Percentiles rank a stretch among this genome's conserved stretches.
phyloP scores from a whole-genome alignment of 371 early-diverging fungal species.

The Lichtheimia ornata region DNA sequence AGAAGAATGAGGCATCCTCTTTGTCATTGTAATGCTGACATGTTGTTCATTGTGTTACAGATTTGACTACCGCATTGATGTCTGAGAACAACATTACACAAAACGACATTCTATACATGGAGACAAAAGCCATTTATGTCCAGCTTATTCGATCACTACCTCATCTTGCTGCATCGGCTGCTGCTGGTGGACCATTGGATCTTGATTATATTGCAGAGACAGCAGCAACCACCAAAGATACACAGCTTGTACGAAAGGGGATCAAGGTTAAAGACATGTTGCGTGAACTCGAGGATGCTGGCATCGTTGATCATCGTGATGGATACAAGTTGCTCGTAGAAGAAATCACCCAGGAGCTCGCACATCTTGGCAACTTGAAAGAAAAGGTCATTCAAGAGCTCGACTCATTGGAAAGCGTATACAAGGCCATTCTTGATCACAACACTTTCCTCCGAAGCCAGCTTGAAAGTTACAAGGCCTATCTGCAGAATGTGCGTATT shows the following conservation, averaged over 20 bases:
- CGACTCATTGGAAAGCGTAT: conserved; percentile 76
- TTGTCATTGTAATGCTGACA: not conserved
- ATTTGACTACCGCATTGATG: conserved; percentile 58
- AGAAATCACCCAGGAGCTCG: conserved; percentile 85
- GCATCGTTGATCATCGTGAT: conserved; percentile 78
- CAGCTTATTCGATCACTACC: conserved; percentile 86
- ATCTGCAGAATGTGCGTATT: conserved; percentile 91
- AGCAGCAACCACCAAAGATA: conserved; percentile 86
- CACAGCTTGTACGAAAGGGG: conserved; percentile 85
- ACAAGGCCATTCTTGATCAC: conserved; percentile 91
- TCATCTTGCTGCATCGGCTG: conserved; percentile 43
- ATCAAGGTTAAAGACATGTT: conserved; percentile 93
- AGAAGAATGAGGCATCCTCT: not conserved
- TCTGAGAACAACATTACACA: conserved; percentile 88
- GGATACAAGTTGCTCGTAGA: conserved; percentile 81
- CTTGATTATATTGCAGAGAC: conserved; percentile 81
- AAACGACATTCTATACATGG: conserved; percentile 93
- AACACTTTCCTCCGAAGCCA: conserved; percentile 89
- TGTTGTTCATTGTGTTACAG: conserved; percentile 11
- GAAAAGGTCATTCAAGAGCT: conserved; percentile 85
- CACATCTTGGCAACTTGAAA: conserved; percentile 87
- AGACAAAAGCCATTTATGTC: conserved; percentile 91
- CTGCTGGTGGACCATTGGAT: conserved; percentile 39
- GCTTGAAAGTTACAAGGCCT: conserved; percentile 92
- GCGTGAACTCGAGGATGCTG: conserved; percentile 77